Evolutionary conservation across 2,329 filamentous ascomycete species (phyloP), one percentile per base, ranked within the genome.

Genomic region (Pyrenophora seminiperda): DNA sequence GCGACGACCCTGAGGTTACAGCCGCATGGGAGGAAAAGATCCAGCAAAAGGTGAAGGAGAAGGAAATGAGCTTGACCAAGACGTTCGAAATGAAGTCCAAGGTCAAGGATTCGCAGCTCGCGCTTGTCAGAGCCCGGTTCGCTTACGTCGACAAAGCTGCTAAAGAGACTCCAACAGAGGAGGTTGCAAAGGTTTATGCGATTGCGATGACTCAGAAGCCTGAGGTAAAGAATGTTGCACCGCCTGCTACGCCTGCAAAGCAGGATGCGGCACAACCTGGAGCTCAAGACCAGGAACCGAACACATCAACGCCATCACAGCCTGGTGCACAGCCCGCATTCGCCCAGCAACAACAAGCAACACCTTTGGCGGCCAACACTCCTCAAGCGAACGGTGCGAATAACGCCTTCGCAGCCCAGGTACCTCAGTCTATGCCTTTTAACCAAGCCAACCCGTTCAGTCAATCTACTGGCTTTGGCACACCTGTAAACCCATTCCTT

Each of bases 141-240:
- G 82, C 83, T 1, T 84, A 94, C 1, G 89, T 97, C 3, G 83
- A 91, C 65, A 89, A 85, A 38, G 92, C 93, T 10, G 91, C 88
- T 0, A 81, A 81, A n/a, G 88, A 96, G 39, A 97, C 92, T 0
- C 93, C 93, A 0, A 81, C 93, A 63, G 86, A 85, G 68, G 84
- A 91, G 0, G 91, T 97, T 3, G 83, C 78, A 7, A 91, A 97
- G 72, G 92, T 97, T 0, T 97, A 89, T 45, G 91, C 88, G 0
- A 91, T 93, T 73, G 91, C 88, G 0, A 92, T 93, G 73, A 78
- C 84, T 14, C 42, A 49, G 9, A 88, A 84, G 68, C 70, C 78
- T 34, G 48, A 42, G 30, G 41, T 44, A 2, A 43, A 54, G 15
- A 44, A 67, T 32, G 63, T 58, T 11, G 47, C 63, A 39, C 56